These are phyloP conservation scores for Aureobasidium sp. DNA, from an alignment of 2,329 filamentous ascomycete genomes.

Conservation along the genomic window DNA sequence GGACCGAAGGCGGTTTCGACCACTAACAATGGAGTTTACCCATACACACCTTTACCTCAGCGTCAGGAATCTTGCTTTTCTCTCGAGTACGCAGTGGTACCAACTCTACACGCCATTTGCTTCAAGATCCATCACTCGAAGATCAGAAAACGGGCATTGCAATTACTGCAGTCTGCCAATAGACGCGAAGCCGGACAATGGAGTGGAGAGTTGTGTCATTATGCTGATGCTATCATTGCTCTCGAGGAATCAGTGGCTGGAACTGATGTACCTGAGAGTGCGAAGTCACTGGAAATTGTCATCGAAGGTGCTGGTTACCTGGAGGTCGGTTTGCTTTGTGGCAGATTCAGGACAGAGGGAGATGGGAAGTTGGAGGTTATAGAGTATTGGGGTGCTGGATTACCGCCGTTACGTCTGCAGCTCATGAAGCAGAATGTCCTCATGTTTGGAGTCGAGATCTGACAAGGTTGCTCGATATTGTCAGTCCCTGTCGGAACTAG, in stretches of 20 bases:
- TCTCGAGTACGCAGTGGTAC: not conserved
- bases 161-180: not conserved
- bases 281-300: not conserved
- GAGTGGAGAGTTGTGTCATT: not conserved
- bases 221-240: not conserved
- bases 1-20: not conserved
- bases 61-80: not conserved
- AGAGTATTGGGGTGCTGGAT: conserved; percentile 6
- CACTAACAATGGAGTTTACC: not conserved
- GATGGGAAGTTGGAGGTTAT: conserved; percentile 1
- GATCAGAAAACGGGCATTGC: not conserved
- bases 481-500: not conserved
- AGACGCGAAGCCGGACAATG: conserved; percentile 7
- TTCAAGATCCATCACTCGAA: not conserved
- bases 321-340: not conserved
- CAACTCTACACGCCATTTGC: not conserved
- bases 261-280: not conserved
- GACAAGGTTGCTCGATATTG: not conserved
- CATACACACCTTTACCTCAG: conserved; percentile 5
- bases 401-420: conserved; percentile 3
- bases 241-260: not conserved
- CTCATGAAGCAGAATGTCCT: not conserved
- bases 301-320: not conserved
- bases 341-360: not conserved
- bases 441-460: not conserved